Conservation (phyloP, 352 stramenopile species). For the Globisporangium takayamanum region DNA sequence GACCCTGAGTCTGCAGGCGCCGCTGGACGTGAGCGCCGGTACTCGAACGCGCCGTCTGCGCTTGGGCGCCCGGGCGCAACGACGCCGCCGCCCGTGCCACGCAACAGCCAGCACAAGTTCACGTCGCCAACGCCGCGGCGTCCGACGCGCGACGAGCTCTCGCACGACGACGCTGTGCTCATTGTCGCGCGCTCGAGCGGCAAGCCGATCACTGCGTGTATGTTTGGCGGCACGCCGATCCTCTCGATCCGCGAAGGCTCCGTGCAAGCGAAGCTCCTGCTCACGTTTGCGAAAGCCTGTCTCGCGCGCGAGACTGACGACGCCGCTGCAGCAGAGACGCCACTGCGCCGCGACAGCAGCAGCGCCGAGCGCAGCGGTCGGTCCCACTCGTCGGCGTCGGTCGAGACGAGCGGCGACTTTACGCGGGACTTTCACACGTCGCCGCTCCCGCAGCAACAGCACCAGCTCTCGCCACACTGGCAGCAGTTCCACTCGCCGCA, state of each 20-base stretch:
- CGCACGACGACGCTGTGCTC: conserved; percentile 33
- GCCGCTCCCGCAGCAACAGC: conserved; percentile 11
- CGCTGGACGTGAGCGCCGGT: conserved; percentile 4
- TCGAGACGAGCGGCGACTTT: conserved; percentile 8
- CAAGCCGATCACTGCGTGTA: conserved; percentile 46
- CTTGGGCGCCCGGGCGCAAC: not conserved
- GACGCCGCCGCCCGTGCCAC: not conserved
- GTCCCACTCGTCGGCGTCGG: not conserved
- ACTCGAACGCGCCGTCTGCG: conserved; percentile 8
- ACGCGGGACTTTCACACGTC: conserved; percentile 9
- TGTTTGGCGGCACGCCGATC: conserved; percentile 58
- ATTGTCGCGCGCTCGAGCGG: conserved; percentile 56
- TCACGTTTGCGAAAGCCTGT: conserved; percentile 71
- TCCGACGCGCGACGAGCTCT: conserved; percentile 24
- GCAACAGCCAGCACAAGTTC: not conserved
- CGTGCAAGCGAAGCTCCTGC: conserved; percentile 58
- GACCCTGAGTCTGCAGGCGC: conserved; percentile 5
- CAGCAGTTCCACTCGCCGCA: conserved; percentile 7
- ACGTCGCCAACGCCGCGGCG: not conserved
- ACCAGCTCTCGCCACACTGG: conserved; percentile 7
- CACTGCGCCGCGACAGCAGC: not conserved
- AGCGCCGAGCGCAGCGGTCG: not conserved
- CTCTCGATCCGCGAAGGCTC: conserved; percentile 57
- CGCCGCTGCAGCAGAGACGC: not conserved
- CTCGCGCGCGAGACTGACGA: conserved; percentile 38